Base-by-base conservation (phyloP, 768 basidiomycete species). In the Boletus rubescentipes region DNA sequence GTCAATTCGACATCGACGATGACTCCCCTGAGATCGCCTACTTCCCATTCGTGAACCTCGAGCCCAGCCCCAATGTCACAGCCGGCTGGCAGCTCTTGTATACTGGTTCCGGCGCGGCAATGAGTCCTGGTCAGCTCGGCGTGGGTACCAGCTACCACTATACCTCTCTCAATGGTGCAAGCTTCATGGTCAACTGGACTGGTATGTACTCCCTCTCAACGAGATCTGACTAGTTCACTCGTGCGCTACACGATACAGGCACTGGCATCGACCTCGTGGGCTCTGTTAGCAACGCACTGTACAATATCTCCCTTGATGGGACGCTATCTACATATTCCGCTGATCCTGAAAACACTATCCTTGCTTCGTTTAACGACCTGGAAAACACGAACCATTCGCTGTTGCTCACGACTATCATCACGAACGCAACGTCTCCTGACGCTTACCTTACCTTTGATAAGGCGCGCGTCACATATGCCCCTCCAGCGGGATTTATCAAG, bases 21-120 rank as follows among this genome's bases (percentile, higher is more conserved):
- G 82, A 83, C 49, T 89, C 88, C 39, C 88, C 88, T 5, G 63
- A 75, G 42, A 72, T 90, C 59, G 57, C 61, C 26, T 91, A 89
- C 73, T 75, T 67, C 54, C 88, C 89, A 21, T 79, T 83, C 54
- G 63, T 73, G 39, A 85, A 87, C 67, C 79, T 78, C 11, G 72
- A 82, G 52, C 72, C 79, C 37, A 67, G 76, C 46, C 69, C 80
- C 1, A 74, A 83, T 60, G 61, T 82, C 38, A 61, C 68, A 18
- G 75, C 73, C 26, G 87, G 87, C 63, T 92, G 90, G 90, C 83
- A 83, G 64, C 80, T 87, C 16, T 80, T 76, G 70, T 89, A 79
- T 68, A 68, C 73, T 3, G 45, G 39, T 38, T 79, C 83, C 12
- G 84, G 82, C 9, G 84, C 79, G 49, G 73, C 77, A 0, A 57